These are phyloP conservation scores for Tulasnella sp. DNA, from an alignment of 768 basidiomycete genomes.

Conservation along the genomic window DNA sequence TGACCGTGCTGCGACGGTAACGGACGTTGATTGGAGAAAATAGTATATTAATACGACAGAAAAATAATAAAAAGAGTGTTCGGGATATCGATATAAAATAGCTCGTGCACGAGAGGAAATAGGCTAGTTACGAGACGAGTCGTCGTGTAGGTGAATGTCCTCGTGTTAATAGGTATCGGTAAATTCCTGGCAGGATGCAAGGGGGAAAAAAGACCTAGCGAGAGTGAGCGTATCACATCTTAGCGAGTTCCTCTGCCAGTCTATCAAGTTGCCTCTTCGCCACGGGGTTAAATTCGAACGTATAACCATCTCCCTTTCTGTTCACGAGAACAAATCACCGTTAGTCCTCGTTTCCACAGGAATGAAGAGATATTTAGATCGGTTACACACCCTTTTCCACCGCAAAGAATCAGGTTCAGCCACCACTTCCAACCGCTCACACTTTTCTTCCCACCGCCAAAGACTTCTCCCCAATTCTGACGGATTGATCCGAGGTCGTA, in stretches of 20 bases:
- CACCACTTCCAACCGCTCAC: constrained; percentile 26
- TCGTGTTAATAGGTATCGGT: no score
- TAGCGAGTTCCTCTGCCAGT: constrained; percentile 64
- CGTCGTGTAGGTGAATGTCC: neutral
- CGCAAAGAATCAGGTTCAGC: constrained; percentile 58
- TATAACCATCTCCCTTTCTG: constrained; percentile 68
- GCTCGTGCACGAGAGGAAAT: no score
- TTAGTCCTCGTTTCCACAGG: neutral
- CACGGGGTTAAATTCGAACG: constrained; percentile 70
- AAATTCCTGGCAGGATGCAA: no score
- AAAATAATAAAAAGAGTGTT: neutral
- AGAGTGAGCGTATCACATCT: constrained; percentile 37
- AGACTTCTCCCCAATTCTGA: constrained; percentile 71
- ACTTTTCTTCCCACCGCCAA: constrained; percentile 46
- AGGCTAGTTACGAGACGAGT: no score
- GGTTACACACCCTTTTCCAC: constrained; percentile 64
- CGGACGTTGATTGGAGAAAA: neutral
- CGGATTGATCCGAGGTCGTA: constrained; percentile 73
- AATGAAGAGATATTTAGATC: neutral
- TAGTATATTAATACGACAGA: neutral
- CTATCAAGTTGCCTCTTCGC: constrained; percentile 68
- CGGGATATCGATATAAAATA: neutral
- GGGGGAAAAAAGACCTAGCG: neutral
- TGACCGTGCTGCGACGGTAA: neutral
- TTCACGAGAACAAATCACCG: neutral